Percentiles rank a stretch among this genome's conserved stretches.
Conservation (phyloP, 2,329 filamentous ascomycete genomes). For the Aspergillus viridinutans region DNA sequence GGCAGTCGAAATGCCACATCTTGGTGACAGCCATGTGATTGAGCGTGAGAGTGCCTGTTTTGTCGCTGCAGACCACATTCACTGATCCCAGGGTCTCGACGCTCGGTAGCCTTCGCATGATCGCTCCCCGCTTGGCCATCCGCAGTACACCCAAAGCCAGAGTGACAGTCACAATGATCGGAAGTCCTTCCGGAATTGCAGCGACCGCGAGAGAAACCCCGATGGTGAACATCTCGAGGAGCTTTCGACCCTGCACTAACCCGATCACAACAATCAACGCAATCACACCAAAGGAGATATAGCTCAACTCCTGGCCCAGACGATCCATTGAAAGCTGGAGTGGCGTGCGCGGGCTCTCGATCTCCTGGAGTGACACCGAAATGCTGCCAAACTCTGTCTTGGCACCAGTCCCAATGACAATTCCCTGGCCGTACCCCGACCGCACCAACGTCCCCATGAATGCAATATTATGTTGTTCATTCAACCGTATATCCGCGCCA, state of each 20-base stretch:
- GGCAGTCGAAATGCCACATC: conserved; percentile 85
- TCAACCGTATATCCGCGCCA: conserved; percentile 63
- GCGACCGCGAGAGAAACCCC: conserved; percentile 95
- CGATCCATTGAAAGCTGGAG: conserved; percentile 95
- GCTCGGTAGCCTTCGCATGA: conserved; percentile 91
- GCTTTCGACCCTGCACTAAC: conserved; percentile 79
- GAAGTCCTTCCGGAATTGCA: conserved; percentile 90
- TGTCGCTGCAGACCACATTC: conserved; percentile 98
- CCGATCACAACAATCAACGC: conserved; percentile 88
- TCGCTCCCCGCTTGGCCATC: conserved; percentile 93
- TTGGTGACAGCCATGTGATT: conserved; percentile 98
- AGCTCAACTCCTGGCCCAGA: conserved; percentile 92
- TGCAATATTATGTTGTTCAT: conserved; percentile 82
- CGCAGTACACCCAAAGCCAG: conserved; percentile 89
- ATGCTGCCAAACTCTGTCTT: conserved; percentile 96
- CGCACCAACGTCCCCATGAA: conserved; percentile 98
- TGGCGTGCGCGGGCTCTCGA: conserved; percentile 90
- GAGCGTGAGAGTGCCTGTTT: conserved; percentile 91
- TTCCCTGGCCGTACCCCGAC: conserved; percentile 89
- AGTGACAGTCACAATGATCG: conserved; percentile 97
- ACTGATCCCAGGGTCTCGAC: conserved; percentile 98
- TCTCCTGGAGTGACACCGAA: conserved; percentile 87
- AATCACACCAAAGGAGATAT: conserved; percentile 93
- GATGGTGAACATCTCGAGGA: conserved; percentile 95
- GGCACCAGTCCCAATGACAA: conserved; percentile 94